A percentile compares a stretch with the other conserved stretches of the same genome.
Evolutionary conservation across 331 rosid genomes (phyloP).

Genomic region (Pyracantha coccinea): DNA sequence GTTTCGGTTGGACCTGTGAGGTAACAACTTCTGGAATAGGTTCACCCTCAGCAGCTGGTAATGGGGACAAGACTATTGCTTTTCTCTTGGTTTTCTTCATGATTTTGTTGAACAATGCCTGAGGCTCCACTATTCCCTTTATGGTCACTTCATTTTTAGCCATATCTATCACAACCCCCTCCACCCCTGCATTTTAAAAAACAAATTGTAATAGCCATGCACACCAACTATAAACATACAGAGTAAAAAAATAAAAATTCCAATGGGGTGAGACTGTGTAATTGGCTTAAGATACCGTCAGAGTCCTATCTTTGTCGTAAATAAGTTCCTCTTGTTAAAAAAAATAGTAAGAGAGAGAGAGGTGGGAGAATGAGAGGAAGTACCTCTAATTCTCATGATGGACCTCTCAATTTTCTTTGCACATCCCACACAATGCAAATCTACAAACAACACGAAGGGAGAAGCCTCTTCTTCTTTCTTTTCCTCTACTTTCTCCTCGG

Average conservation of each 20-base stretch:
- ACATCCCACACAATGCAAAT: slow-evolving; percentile 85
- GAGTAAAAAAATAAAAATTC: background rate
- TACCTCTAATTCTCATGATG: slow-evolving; percentile 67
- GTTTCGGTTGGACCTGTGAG: slow-evolving; percentile 30
- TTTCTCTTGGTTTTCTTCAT: slow-evolving; percentile 63
- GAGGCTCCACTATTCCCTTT: slow-evolving; percentile 88
- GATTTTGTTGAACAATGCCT: slow-evolving; percentile 53
- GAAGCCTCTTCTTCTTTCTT: slow-evolving; percentile 20
- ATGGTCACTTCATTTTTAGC: slow-evolving; percentile 76
- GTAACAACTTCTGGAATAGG: slow-evolving; percentile 76
- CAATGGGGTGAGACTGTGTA: too few species aligned
- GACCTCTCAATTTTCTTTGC: slow-evolving; percentile 78
- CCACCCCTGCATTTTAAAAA: slow-evolving; percentile 54
- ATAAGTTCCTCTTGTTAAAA: too few species aligned
- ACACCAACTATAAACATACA: background rate
- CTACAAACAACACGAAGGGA: slow-evolving; percentile 55
- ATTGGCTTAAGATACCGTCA: too few species aligned
- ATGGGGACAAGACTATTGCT: slow-evolving; percentile 71
- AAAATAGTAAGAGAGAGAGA: background rate
- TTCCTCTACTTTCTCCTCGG: slow-evolving; percentile 19
- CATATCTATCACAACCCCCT: slow-evolving; percentile 65
- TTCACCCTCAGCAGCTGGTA: slow-evolving; percentile 81
- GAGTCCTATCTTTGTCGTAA: too few species aligned
- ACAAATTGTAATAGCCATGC: background rate
- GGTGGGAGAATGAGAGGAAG: background rate